Percentiles rank a stretch among this genome's conserved stretches.
Conservation (phyloP, 2,329 filamentous ascomycete species). For the Botrytis fabae region DNA sequence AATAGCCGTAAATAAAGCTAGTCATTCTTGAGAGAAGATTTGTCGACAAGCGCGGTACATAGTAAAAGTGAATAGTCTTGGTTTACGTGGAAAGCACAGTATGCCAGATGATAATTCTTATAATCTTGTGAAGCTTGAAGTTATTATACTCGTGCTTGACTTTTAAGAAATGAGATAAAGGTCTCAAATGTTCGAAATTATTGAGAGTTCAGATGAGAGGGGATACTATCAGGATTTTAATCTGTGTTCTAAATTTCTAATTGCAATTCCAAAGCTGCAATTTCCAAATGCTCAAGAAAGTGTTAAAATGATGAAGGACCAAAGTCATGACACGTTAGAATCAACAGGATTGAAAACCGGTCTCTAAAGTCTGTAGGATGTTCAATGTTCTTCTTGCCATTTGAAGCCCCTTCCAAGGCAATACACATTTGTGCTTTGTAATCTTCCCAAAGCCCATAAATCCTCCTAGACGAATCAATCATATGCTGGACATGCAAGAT, state of each 20-base stretch:
- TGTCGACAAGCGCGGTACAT: neutral
- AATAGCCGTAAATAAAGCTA: neutral
- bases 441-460: neutral
- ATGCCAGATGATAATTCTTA: neutral
- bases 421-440: neutral
- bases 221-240: neutral
- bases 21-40: neutral
- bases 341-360: neutral
- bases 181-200: accelerated
- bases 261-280: neutral
- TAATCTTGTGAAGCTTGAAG: neutral
- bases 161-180: accelerated
- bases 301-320: neutral
- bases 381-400: neutral
- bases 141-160: accelerated
- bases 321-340: neutral
- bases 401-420: neutral
- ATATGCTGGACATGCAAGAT: neutral
- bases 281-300: neutral
- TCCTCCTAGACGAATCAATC: neutral
- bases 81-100: neutral
- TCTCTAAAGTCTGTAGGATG: accelerated
- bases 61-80: neutral
- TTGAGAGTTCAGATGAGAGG: neutral
- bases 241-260: neutral